Evolutionary conservation across 257 asterid species (phyloP).

Genomic region (Verbena officinalis): DNA sequence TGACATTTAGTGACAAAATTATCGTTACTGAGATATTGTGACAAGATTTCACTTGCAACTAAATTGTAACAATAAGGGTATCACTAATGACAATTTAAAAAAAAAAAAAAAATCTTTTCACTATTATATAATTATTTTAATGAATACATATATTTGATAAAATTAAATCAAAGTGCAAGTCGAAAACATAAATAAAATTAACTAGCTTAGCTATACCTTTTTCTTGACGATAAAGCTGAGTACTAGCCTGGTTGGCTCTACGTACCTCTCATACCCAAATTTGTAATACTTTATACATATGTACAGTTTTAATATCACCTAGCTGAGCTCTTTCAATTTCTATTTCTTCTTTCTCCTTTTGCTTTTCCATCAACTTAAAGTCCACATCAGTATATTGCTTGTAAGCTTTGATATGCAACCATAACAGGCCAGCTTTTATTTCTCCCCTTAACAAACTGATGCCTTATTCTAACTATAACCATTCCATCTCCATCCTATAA

Average conservation of each 20-base stretch:
- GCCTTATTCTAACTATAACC: slow-evolving; percentile 35
- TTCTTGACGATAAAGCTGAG: slow-evolving; percentile 44
- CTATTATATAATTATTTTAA: not conserved
- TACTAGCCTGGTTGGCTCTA: slow-evolving; percentile 45
- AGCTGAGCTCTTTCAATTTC: no score
- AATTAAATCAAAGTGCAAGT: slow-evolving; percentile 31
- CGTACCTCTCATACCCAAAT: slow-evolving; percentile 39
- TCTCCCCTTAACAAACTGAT: slow-evolving; percentile 40
- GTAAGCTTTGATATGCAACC: slow-evolving; percentile 39
- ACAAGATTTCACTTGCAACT: no score
- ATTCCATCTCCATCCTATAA: slow-evolving; percentile 24
- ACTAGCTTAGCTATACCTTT: slow-evolving; percentile 14
- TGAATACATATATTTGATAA: not conserved
- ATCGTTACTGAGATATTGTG: no score
- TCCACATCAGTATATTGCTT: slow-evolving; percentile 49
- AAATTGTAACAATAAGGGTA: no score
- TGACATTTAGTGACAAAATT: no score
- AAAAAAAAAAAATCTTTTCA: no score
- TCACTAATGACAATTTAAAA: no score
- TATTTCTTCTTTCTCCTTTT: not conserved
- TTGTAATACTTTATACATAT: not conserved
- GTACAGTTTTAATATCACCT: slow-evolving; percentile 5
- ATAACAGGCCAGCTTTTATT: slow-evolving; percentile 3
- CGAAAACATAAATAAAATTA: not conserved
- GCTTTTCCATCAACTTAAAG: slow-evolving; percentile 8